Conservation (phyloP, 352 stramenopile genomes). For the Pythium phragmitis region DNA sequence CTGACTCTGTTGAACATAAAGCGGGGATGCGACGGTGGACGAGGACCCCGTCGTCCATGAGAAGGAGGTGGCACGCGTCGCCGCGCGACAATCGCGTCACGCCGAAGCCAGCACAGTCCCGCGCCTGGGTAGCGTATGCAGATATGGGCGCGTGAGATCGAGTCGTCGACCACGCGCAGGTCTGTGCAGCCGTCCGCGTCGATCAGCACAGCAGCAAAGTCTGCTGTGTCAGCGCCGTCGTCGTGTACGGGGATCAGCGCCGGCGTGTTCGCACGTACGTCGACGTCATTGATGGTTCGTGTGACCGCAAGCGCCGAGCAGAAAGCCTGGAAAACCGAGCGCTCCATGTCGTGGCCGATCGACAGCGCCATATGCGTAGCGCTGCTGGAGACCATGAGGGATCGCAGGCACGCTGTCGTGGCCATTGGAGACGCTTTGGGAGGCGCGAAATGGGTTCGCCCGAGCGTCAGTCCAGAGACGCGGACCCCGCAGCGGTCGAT, state of each 20-base stretch:
- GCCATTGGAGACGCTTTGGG: neutral
- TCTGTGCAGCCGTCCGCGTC: neutral
- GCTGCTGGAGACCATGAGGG: neutral
- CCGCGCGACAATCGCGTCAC: slow-evolving; percentile 1
- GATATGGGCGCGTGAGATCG: neutral
- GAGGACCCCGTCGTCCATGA: no score
- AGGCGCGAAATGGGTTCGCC: neutral
- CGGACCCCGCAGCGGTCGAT: neutral
- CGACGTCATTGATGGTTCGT: no score
- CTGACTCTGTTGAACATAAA: neutral
- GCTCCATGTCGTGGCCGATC: slow-evolving; percentile 1
- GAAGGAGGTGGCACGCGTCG: neutral
- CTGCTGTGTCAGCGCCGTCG: neutral
- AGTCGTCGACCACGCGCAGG: slow-evolving; percentile 12
- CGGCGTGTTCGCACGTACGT: neutral
- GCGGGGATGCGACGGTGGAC: neutral
- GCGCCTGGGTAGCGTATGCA: slow-evolving; percentile 10
- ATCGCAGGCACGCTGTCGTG: neutral
- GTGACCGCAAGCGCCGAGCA: slow-evolving; percentile 5
- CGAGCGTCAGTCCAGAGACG: neutral
- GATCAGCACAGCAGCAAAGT: neutral
- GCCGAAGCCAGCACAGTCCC: slow-evolving; percentile 3
- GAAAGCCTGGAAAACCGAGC: slow-evolving; percentile 1
- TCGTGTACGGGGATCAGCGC: neutral
- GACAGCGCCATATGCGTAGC: neutral